A percentile compares a stretch with the other conserved stretches of the same genome.
Conservation (phyloP, 345 rosid species). For the Pseudoturritis turrita region DNA sequence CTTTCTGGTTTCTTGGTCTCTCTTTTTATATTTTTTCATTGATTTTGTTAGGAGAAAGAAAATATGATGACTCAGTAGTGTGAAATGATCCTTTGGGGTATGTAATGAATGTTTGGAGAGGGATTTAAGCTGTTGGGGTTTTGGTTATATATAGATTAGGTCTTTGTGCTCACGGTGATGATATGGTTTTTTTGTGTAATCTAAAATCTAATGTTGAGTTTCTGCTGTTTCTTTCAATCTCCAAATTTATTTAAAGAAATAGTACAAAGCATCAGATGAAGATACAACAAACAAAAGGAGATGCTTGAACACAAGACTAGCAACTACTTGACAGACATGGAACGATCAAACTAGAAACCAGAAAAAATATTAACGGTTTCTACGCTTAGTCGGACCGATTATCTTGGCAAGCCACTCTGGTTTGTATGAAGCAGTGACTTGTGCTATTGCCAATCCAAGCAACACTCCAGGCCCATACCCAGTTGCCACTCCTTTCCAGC, state of each 20-base stretch:
- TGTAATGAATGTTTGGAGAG: neutral
- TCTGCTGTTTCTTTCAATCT: neutral
- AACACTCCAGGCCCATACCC: constrained; percentile 7
- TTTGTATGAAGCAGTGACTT: constrained; percentile 7
- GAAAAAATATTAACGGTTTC: neutral
- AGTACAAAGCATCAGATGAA: neutral
- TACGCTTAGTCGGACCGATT: neutral
- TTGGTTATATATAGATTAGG: constrained; percentile 9
- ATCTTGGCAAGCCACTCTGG: constrained; percentile 2
- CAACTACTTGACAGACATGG: neutral
- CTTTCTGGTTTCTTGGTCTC: neutral
- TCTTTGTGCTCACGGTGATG: neutral
- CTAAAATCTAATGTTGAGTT: neutral
- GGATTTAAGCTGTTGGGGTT: constrained; percentile 2
- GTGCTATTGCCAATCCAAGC: constrained; percentile 8
- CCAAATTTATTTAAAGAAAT: neutral
- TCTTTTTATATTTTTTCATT: neutral
- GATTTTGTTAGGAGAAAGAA: constrained; percentile 7
- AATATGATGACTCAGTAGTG: neutral
- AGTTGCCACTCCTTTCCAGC: constrained; percentile 2
- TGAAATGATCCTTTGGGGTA: neutral
- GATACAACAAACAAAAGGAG: neutral
- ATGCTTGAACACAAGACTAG: neutral
- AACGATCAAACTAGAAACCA: neutral
- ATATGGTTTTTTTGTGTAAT: neutral